Percentiles rank a stretch among this genome's conserved stretches.
These are phyloP conservation scores for Cyberlindnera xylosilytica DNA, from an alignment of 805 yeast genomes.

Conservation along the genomic window DNA sequence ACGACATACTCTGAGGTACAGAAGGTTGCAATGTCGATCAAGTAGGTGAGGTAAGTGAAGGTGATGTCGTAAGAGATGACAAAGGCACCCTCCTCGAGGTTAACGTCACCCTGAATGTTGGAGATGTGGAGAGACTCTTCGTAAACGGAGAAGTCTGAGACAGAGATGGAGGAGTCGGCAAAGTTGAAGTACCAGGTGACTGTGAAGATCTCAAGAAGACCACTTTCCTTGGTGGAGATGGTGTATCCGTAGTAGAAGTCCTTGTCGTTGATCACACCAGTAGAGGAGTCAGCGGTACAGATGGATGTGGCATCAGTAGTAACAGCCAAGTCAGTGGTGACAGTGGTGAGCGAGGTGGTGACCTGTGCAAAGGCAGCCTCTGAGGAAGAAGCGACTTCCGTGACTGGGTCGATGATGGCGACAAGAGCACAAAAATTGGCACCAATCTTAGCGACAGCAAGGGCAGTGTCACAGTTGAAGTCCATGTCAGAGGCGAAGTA, in stretches of 20 bases:
- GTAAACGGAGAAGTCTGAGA: slow-evolving; percentile 8
- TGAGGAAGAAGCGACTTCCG: no score
- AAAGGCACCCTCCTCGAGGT: slow-evolving; percentile 18
- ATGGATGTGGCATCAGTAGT: background rate
- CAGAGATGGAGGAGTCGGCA: background rate
- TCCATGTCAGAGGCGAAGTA: background rate
- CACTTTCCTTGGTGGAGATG: background rate
- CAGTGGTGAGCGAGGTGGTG: background rate
- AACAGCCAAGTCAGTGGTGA: background rate
- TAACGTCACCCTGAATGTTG: slow-evolving; percentile 13
- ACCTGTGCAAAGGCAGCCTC: background rate
- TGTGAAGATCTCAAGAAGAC: slow-evolving; percentile 4
- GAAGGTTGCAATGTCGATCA: slow-evolving; percentile 1
- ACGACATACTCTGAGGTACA: slow-evolving; percentile 16
- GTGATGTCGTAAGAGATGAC: slow-evolving; percentile 10
- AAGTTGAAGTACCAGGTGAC: slow-evolving; percentile 19
- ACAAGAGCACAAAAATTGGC: background rate
- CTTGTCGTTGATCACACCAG: background rate
- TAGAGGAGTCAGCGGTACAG: background rate
- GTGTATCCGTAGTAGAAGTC: background rate
- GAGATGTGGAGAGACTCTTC: slow-evolving; percentile 6
- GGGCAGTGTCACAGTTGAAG: background rate
- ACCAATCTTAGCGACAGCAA: background rate
- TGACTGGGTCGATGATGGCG: no score
- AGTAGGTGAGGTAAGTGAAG: slow-evolving; percentile 5